Base-by-base conservation (phyloP, 2,329 filamentous ascomycete species). In the Berkeleyomyces basicola region DNA sequence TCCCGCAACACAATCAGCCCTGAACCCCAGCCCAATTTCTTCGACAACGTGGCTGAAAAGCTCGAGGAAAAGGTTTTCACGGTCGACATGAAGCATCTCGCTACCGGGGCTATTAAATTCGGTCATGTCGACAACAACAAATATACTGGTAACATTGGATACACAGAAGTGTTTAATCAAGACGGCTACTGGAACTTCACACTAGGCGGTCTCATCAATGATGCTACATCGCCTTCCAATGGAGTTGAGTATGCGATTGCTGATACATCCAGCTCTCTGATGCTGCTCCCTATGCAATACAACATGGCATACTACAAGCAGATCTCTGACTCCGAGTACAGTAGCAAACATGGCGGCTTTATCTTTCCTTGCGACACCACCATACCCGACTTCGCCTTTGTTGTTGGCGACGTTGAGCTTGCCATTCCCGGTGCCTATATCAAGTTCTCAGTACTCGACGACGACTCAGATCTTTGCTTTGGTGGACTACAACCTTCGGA, bases 81-180 rank as follows among this genome's bases (percentile, higher is more conserved):
- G 0, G 86, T 84, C 31, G 79, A 86, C 65, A 77, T 92, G 53
- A 81, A 81, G 68, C 78, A 80, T 66, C 76, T 78, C 64, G 75
- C 77, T 14, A 74, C 77, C 1, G 86, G 87, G 51, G 78, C 80
- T 39, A 91, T 89, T 73, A 84, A 88, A 69, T 91, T 91, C 68
- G 88, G 87, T 65, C 78, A 72, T 67, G 83, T 91, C 68, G 85
- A 91, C 70, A 70, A 69, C 1, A 74, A 73, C 63, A 83, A 87
- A 68, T 87, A 86, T 71, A 75, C 71, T 1, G 86, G 86, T 42
- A 68, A 77, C 3, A 78, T 91, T 68, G 72, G 77, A 31, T 88
- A 83, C 70, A 76, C 83, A n/a, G 74, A 78, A 9, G 77, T 90
- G 65, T 80, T 88, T 69, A 77, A 76, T n/a, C 77, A 76, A 9